Evolutionary conservation across 2,329 filamentous ascomycete species (phyloP).

Genomic region (Didymella glomerata): DNA sequence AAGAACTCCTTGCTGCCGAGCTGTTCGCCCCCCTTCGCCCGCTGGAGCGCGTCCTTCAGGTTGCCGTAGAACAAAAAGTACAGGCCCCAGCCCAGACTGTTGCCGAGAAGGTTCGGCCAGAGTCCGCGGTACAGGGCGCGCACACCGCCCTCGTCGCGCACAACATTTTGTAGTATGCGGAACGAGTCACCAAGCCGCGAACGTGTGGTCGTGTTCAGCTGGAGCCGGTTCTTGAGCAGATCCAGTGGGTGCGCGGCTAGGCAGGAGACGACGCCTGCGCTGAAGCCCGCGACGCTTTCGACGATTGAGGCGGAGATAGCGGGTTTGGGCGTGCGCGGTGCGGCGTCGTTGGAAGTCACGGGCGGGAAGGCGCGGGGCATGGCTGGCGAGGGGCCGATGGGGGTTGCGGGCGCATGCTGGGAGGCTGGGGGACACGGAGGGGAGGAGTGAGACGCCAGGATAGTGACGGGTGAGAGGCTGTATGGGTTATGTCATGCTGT

Average conservation of each 20-base stretch:
- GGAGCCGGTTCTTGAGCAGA: conserved; percentile 94
- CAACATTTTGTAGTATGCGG: conserved; percentile 62
- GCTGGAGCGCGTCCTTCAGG: conserved; percentile 63
- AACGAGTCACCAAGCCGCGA: conserved; percentile 62
- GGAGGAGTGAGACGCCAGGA: conserved; percentile 4
- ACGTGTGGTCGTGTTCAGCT: conserved; percentile 61
- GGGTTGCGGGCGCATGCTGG: conserved; percentile 35
- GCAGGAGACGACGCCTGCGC: conserved; percentile 85
- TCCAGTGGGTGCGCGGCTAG: conserved; percentile 91
- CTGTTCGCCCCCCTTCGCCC: conserved; percentile 51
- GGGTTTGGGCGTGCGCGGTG: conserved; percentile 42
- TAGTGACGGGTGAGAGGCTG: background rate
- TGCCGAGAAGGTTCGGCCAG: conserved; percentile 88
- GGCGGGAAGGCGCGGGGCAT: conserved; percentile 62
- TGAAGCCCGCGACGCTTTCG: conserved; percentile 89
- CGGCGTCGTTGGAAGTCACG: conserved; percentile 50
- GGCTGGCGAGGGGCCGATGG: conserved; percentile 26
- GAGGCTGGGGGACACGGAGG: background rate
- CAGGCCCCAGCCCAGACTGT: conserved; percentile 86
- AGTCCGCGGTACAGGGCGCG: conserved; percentile 86
- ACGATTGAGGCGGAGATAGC: conserved; percentile 72
- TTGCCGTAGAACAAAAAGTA: conserved; percentile 84
- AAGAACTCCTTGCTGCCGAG: conserved; percentile 79
- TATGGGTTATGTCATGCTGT: conserved; percentile 19
- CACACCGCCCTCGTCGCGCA: conserved; percentile 64